Percentiles rank a stretch among this genome's conserved stretches.
Evolutionary conservation across 495 filamentous ascomycete species (phyloP).

Genomic region (Parathielavia hyrcaniae): DNA sequence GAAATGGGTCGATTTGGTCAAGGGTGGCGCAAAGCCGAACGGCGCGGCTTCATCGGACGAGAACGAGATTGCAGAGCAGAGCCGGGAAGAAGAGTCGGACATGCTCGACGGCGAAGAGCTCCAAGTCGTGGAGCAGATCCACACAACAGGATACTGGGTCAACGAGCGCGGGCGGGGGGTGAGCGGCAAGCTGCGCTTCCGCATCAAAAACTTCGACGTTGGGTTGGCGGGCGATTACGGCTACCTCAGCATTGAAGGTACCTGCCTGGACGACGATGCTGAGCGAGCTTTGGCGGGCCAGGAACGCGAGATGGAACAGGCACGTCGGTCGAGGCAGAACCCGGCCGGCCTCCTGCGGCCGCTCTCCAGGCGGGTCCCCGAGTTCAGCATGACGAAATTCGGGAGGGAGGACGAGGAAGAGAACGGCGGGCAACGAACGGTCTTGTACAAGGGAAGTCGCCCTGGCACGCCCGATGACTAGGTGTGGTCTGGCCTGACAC

Average conservation of each 20-base stretch:
- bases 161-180: conserved; percentile 35
- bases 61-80: conserved; percentile 18
- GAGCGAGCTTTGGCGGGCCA: conserved; percentile 33
- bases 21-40: conserved; percentile 13
- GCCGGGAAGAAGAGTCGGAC: conserved; percentile 24
- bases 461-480: conserved; percentile 36
- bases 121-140: conserved; percentile 38
- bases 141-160: conserved; percentile 47
- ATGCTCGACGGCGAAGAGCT: conserved; percentile 28
- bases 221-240: conserved; percentile 45
- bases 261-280: conserved; percentile 40
- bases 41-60: conserved; percentile 10
- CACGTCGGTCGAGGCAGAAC: conserved; percentile 31
- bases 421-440: conserved; percentile 25
- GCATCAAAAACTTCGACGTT: conserved; percentile 48
- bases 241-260: conserved; percentile 45
- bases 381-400: conserved; percentile 47
- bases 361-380: conserved; percentile 36
- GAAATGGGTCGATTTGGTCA: conserved; percentile 41
- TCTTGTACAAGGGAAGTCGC: conserved; percentile 32
- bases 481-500: conserved; percentile 31
- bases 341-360: conserved; percentile 30
- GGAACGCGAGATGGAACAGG: conserved; percentile 35
- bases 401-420: conserved; percentile 38
- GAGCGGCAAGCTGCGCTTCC: conserved; percentile 41